Conservation (phyloP, 257 asterid species). For the Solanum megistacrolobum region DNA sequence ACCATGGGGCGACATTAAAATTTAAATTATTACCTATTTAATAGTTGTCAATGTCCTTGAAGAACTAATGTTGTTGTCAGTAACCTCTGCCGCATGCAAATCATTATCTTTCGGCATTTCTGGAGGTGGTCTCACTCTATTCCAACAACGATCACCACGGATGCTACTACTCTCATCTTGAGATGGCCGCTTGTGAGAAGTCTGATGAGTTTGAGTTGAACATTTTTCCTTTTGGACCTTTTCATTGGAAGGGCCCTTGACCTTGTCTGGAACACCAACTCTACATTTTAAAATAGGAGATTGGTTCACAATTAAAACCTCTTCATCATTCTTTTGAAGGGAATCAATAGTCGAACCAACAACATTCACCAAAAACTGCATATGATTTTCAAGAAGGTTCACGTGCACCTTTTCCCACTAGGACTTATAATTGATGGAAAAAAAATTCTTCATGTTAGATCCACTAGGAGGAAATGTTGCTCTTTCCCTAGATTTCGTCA, state of each 20-base stretch:
- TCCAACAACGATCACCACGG: not conserved
- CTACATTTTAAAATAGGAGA: not conserved
- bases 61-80: not conserved
- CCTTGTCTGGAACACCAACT: too few species aligned
- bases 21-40: not conserved
- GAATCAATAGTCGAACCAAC: not conserved
- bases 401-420: not conserved
- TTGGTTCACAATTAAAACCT: not conserved
- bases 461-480: too few species aligned
- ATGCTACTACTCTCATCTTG: too few species aligned
- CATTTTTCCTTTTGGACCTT: too few species aligned
- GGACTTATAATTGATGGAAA: not conserved
- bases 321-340: not conserved
- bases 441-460: not conserved
- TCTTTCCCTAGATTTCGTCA: too few species aligned
- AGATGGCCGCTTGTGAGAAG: too few species aligned
- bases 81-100: not conserved
- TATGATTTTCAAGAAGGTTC: not conserved
- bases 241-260: too few species aligned
- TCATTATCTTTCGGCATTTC: rapidly evolving
- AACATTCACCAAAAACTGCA: not conserved
- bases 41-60: not conserved
- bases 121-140: not conserved
- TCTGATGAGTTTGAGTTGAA: not conserved
- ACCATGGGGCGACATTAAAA: not conserved